A percentile compares a stretch with the other conserved stretches of the same genome.
These are phyloP conservation scores for Pistacia atlantica DNA, from an alignment of 345 rosid species.

Conservation along the genomic window DNA sequence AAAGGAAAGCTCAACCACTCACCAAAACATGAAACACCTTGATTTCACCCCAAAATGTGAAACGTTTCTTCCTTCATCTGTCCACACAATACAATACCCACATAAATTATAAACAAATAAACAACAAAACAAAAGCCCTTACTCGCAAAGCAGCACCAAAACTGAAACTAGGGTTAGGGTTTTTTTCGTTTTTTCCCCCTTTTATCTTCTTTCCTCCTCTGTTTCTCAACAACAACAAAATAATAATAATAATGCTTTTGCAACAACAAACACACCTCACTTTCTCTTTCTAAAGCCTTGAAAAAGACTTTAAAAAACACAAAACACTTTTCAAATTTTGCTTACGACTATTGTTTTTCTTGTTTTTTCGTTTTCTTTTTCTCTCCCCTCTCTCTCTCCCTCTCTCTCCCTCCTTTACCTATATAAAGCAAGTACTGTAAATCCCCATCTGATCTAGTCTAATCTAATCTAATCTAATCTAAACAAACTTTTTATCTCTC, in stretches of 20 bases:
- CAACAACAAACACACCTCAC: not conserved
- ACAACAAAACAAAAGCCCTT: constrained; percentile 13
- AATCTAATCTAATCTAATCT: not conserved
- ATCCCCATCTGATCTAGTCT: not conserved
- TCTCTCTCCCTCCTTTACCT: not conserved
- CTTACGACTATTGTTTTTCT: constrained; percentile 1
- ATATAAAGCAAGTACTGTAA: not conserved
- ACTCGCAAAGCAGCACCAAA: constrained; percentile 12
- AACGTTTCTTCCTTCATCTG: not conserved
- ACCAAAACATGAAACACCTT: constrained; percentile 6
- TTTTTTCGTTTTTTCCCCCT: constrained; percentile 2
- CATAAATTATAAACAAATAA: not conserved
- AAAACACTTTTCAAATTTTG: too few species aligned
- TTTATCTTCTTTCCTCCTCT: not conserved
- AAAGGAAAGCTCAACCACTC: constrained; percentile 9
- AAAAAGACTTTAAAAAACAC: not conserved
- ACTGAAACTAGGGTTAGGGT: constrained; percentile 26
- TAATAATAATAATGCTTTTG: not conserved
- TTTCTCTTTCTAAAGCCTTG: constrained; percentile 5
- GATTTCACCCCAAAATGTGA: constrained; percentile 19
- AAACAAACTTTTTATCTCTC: not conserved
- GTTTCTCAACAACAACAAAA: not conserved
- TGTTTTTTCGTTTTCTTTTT: not conserved
- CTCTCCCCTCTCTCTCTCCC: not conserved
- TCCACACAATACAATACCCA: not conserved